Evolutionary conservation across 495 filamentous ascomycete genomes (phyloP).

Genomic region (Elasticomyces elasticus): DNA sequence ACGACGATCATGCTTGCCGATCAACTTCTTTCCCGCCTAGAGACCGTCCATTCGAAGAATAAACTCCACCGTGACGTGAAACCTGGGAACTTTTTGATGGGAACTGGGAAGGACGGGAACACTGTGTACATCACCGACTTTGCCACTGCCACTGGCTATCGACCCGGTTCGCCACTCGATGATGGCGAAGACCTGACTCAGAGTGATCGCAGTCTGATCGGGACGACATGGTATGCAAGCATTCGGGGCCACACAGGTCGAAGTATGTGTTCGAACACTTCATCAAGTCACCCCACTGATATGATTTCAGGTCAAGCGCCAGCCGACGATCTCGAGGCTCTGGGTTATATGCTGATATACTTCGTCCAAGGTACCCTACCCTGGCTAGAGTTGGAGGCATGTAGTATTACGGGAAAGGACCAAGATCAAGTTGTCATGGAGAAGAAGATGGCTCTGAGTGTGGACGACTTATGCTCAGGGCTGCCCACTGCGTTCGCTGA

Average conservation of each 20-base stretch:
- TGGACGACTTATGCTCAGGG: constrained; percentile 11
- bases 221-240: background rate
- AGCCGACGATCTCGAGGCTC: constrained; percentile 34
- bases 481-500: constrained; percentile 16
- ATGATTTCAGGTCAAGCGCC: constrained; percentile 32
- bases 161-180: background rate
- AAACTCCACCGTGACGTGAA: constrained; percentile 34
- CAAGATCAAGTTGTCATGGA: constrained; percentile 16
- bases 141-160: constrained; percentile 11
- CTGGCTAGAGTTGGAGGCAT: constrained; percentile 27
- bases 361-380: constrained; percentile 34
- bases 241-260: constrained; percentile 12
- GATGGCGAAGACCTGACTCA: background rate
- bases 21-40: constrained; percentile 29
- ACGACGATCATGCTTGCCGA: constrained; percentile 34
- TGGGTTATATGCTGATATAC: constrained; percentile 36
- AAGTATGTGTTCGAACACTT: background rate
- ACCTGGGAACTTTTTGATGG: constrained; percentile 33
- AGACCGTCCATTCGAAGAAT: constrained; percentile 28
- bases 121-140: constrained; percentile 27
- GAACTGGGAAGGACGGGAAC: constrained; percentile 28
- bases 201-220: background rate
- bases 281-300: constrained; percentile 21
- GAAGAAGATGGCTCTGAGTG: constrained; percentile 13
- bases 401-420: constrained; percentile 3